Conservation (phyloP, 306 rosid species). For the Hippophae rhamnoides region DNA sequence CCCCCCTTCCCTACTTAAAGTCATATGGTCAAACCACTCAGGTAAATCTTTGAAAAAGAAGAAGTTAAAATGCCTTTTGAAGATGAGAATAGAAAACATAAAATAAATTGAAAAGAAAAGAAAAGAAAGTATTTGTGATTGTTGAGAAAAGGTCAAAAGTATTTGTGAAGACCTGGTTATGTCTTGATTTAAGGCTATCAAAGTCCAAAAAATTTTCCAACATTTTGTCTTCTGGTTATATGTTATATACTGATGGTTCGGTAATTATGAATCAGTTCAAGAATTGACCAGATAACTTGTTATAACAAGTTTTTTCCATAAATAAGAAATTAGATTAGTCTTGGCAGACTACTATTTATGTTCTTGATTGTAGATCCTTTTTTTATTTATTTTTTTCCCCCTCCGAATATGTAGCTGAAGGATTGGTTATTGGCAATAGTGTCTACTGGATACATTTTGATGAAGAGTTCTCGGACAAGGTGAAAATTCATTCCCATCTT, state of each 20-base stretch:
- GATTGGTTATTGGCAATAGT: constrained; percentile 72
- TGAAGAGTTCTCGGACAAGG: constrained; percentile 79
- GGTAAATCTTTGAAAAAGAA: too few relatives aligned
- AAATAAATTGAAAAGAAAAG: too few relatives aligned
- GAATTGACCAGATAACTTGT: background rate
- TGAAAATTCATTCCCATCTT: constrained; percentile 16
- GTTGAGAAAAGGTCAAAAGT: too few relatives aligned
- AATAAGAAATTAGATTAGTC: constrained; percentile 13
- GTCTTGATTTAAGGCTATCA: too few relatives aligned
- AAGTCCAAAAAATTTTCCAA: background rate
- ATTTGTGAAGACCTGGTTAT: too few relatives aligned
- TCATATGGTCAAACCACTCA: too few relatives aligned
- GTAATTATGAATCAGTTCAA: background rate
- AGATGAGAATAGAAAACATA: too few relatives aligned
- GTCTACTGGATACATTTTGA: constrained; percentile 87
- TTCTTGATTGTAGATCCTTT: constrained; percentile 28
- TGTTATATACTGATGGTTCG: background rate
- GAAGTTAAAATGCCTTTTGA: too few relatives aligned
- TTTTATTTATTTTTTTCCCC: constrained; percentile 9
- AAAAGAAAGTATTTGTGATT: too few relatives aligned
- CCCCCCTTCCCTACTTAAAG: too few relatives aligned
- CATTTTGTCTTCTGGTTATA: background rate
- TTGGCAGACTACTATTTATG: constrained; percentile 15
- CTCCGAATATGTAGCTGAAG: constrained; percentile 60
- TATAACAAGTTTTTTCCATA: constrained; percentile 2